These are phyloP conservation scores for Aurifilum marmelostoma DNA, from an alignment of 2,329 filamentous ascomycete genomes.

Conservation along the genomic window DNA sequence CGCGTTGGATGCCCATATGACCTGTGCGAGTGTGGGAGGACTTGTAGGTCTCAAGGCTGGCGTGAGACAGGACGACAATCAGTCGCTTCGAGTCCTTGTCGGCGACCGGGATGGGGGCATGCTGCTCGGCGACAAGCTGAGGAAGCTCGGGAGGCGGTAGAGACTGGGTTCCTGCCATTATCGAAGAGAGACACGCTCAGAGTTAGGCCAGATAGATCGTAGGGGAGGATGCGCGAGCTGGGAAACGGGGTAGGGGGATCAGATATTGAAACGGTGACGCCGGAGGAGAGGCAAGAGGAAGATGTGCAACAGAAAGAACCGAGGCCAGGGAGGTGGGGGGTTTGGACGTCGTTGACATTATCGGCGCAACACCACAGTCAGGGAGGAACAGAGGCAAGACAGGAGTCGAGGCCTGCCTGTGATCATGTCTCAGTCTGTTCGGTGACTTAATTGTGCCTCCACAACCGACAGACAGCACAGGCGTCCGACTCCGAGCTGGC, in stretches of 20 bases:
- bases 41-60: constrained; percentile 96
- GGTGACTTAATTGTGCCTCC: constrained; percentile 9
- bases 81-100: constrained; percentile 92
- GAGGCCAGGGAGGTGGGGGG: neutral
- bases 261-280: neutral
- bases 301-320: neutral
- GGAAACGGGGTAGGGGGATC: neutral
- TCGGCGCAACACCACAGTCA: neutral
- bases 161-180: constrained; percentile 80
- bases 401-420: neutral
- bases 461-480: neutral
- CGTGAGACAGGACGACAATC: constrained; percentile 96
- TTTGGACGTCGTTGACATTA: neutral
- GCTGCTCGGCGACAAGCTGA: constrained; percentile 90
- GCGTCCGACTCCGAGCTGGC: neutral
- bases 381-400: neutral
- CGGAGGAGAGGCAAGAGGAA: neutral
- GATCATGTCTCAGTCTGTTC: neutral
- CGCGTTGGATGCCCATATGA: constrained; percentile 68
- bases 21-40: constrained; percentile 73
- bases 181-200: constrained; percentile 14
- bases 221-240: constrained; percentile 1
- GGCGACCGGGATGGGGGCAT: constrained; percentile 76
- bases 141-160: constrained; percentile 90
- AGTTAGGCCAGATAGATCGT: constrained; percentile 31